Evolutionary conservation across 805 yeast species (phyloP).

Genomic region (Barnettozyma californica): DNA sequence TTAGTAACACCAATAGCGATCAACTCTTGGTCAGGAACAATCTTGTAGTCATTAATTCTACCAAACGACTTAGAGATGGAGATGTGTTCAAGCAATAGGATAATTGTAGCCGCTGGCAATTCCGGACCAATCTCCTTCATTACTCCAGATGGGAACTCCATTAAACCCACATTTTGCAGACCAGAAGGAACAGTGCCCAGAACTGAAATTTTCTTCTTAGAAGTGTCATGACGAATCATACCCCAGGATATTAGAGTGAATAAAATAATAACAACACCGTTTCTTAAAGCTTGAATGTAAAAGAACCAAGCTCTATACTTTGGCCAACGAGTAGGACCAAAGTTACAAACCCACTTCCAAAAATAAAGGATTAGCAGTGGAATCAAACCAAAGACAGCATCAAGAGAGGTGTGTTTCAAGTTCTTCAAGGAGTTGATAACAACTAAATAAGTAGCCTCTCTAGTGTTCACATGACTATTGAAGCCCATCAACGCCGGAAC

Average conservation of each 20-base stretch:
- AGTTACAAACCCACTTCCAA: constrained; percentile 63
- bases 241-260: constrained; percentile 83
- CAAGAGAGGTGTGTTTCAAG: constrained; percentile 59
- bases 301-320: constrained; percentile 49
- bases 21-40: constrained; percentile 89
- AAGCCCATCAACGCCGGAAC: constrained; percentile 84
- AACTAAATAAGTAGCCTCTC: constrained; percentile 63
- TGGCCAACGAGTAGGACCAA: constrained; percentile 60
- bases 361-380: constrained; percentile 64
- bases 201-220: constrained; percentile 41
- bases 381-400: constrained; percentile 87
- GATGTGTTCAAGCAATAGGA: constrained; percentile 83
- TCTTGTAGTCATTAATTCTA: constrained; percentile 83
- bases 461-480: constrained; percentile 59
- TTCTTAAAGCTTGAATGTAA: constrained; percentile 70
- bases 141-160: constrained; percentile 57
- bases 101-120: constrained; percentile 79
- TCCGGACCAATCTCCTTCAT: constrained; percentile 61
- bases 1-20: constrained; percentile 92
- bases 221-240: constrained; percentile 48
- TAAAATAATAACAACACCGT: constrained; percentile 75
- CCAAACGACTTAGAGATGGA: constrained; percentile 94
- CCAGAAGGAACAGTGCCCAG: constrained; percentile 83
- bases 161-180: constrained; percentile 67
- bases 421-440: constrained; percentile 68